These are phyloP conservation scores for Venturia effusa DNA, from an alignment of 2,329 filamentous ascomycete species.

Conservation along the genomic window DNA sequence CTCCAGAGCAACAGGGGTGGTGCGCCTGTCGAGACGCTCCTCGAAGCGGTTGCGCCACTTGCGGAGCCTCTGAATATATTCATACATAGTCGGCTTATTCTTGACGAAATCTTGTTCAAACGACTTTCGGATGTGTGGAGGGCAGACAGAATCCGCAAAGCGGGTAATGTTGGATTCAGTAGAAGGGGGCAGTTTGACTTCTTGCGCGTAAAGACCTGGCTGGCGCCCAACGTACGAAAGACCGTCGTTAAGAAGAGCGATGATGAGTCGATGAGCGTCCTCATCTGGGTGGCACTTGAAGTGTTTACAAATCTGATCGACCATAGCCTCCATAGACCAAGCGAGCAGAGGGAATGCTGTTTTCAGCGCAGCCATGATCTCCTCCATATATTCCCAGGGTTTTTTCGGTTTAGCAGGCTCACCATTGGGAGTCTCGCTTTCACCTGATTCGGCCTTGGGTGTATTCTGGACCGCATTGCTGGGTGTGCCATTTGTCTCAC, in stretches of 20 bases:
- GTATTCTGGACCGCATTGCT: constrained; percentile 22
- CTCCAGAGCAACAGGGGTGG: constrained; percentile 65
- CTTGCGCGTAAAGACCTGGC: constrained; percentile 75
- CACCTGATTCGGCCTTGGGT: constrained; percentile 27
- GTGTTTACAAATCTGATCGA: constrained; percentile 96
- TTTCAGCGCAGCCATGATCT: constrained; percentile 90
- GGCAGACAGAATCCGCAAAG: constrained; percentile 92
- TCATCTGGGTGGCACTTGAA: constrained; percentile 99
- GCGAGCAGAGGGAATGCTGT: constrained; percentile 93
- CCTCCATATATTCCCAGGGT: constrained; percentile 93
- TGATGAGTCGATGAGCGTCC: constrained; percentile 92
- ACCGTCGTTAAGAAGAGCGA: constrained; percentile 93
- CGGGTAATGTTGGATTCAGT: constrained; percentile 95
- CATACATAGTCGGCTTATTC: constrained; percentile 93
- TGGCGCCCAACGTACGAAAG: constrained; percentile 84
- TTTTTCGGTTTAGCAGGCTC: constrained; percentile 44
- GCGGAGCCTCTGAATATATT: constrained; percentile 95
- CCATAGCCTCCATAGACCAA: constrained; percentile 98
- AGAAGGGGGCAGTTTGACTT: constrained; percentile 77
- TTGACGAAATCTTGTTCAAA: constrained; percentile 97
- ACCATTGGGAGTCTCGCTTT: constrained; percentile 22
- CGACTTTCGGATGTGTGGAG: constrained; percentile 85
- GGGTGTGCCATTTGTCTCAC: constrained; percentile 15
- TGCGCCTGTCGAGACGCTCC: constrained; percentile 84
- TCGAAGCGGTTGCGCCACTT: constrained; percentile 97